Base-by-base conservation (phyloP, 306 rosid genomes). In the Gleditsia sinensis region DNA sequence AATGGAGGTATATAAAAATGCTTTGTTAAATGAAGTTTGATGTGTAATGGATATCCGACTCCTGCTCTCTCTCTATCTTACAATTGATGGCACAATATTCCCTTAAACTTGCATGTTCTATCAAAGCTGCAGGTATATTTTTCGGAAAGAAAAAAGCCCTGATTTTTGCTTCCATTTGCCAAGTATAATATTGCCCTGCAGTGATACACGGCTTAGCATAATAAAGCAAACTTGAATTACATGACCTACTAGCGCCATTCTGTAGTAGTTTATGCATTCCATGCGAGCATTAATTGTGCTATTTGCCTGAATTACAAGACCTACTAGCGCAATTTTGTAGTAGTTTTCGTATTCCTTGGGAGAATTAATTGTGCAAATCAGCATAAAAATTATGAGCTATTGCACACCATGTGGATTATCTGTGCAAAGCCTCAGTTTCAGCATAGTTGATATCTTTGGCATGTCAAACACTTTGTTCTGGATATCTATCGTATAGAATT, bases 1-100 rank as follows among this genome's bases (percentile, higher is more conserved):
- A 81, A 84, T 75, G 67, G 99, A 95, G 96, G 99, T 92, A 84
- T 68, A 57, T 42, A 51, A 32, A 74, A 20, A 34, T 67, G 40
- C 64, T 58, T 32, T 30, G 23, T 30, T 40, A 28, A 28, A 16
- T 33, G 21, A 57, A 14, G 63, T 30, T 28, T 28, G 2, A 58
- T 30, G 23, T 58, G 40, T 23, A 23, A 23, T 23, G 59, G 32
- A 13, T 11, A 10, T 20, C 58, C 23, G 16, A 6, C 6, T 57
- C 39, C 42, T 55, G 3, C 9, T 13, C 42, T 49, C n/a, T 28
- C 32, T 49, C 34, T 57, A 42, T 11, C 7, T 54, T 30, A 27
- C 27, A 9, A 37, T 75, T 60, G 51, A 60, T 24, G 0, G 14
- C n/a, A 6, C 6, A 14, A 17, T 12, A 2, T 34, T 3, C 43